Base-by-base conservation (phyloP, 2,329 filamentous ascomycete species). In the Dothideomycetidae sp. region DNA sequence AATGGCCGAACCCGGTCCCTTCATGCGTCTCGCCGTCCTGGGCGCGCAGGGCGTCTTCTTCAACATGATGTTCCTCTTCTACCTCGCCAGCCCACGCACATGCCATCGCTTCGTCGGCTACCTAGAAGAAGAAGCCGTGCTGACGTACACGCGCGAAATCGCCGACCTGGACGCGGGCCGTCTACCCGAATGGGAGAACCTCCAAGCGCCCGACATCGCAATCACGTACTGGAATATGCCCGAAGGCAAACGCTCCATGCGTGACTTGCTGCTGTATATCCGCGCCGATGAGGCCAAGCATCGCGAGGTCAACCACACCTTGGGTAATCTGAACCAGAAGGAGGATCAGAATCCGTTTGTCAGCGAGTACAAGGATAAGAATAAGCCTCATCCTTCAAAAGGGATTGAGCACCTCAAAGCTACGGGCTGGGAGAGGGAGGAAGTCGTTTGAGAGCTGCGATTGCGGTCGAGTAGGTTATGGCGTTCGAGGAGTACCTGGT, bases 71-170 rank as follows among this genome's bases (percentile, higher is more conserved):
- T 96, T 98, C 68, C 42, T 93, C 44, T 71, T 79, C 32, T 96
- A 96, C 61, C 75, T 98, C 21, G 53, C 93, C 42, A 84, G 79
- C 1, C 88, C 90, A 5, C 75, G 78, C 43, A 88, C 83, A 45
- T 88, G 82, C 52, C 90, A 98, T 59, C 79, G 90, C 31, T 96
- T 98, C 58, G 86, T 96, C 37, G 90, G 86, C 2, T 96, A 96
- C 50, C 74, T 98, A 10, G 90, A 98, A 59, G 90, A 98, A 57
- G 90, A 98, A 59, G 90, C 90, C 5, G 88, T 96, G 1, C 72
- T 93, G 53, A 98, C 90, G 0, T 98, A 98, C 63, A 90, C 84
- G 1, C 76, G 85, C 34, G 82, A 84, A 43, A 81, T 96, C 50
- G 67, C 75, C 47, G 90, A 96, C 53, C 71, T 98, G 15, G 86